These are phyloP conservation scores for Entrophospora sp. DNA, from an alignment of 192 early-diverging fungal genomes.

Conservation along the genomic window DNA sequence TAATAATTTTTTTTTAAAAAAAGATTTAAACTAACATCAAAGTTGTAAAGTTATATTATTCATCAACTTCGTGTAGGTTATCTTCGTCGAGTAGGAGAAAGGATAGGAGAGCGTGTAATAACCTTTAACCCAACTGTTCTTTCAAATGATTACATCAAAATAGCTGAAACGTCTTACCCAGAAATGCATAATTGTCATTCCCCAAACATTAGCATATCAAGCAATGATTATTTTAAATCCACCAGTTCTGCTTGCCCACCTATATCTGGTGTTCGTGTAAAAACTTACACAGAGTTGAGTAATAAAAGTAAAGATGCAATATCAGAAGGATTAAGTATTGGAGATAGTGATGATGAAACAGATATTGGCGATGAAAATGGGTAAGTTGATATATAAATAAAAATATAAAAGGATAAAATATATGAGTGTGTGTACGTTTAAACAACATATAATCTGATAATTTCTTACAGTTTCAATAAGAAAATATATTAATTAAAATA, in stretches of 20 bases:
- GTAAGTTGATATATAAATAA: no score
- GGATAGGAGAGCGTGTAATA: slow-evolving; percentile 61
- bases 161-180: slow-evolving; percentile 45
- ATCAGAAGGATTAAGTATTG: slow-evolving; percentile 15
- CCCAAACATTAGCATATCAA: slow-evolving; percentile 26
- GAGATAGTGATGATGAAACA: slow-evolving; percentile 27
- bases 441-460: no score
- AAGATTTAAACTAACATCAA: no score
- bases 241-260: slow-evolving; percentile 9
- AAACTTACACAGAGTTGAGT: not conserved
- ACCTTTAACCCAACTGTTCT: slow-evolving; percentile 50
- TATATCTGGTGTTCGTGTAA: not conserved
- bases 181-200: slow-evolving; percentile 54
- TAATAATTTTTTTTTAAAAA: not conserved
- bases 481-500: not conserved
- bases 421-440: no score
- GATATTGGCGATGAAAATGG: slow-evolving; percentile 55
- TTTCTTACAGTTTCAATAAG: no score
- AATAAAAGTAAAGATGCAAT: not conserved
- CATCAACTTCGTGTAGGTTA: slow-evolving; percentile 70
- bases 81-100: slow-evolving; percentile 59
- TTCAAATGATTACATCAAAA: slow-evolving; percentile 53
- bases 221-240: not conserved
- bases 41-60: slow-evolving; percentile 45
- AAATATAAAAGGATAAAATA: no score